Evolutionary conservation across 2,329 filamentous ascomycete genomes (phyloP), one percentile per base, ranked within the genome.

Genomic region (Juglanconis juglandina): DNA sequence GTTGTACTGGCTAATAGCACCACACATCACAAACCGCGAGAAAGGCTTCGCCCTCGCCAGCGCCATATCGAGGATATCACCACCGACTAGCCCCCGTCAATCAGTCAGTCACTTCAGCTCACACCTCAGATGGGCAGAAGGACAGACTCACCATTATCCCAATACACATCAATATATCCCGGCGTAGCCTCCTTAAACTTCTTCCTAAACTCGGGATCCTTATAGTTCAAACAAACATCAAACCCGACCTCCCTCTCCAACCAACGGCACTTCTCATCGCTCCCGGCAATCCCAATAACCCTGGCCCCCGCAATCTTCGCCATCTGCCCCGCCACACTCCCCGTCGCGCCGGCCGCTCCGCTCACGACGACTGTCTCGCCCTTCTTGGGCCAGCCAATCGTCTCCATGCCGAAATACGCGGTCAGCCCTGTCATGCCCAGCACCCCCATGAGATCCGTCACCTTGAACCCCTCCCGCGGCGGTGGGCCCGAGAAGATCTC

Each of bases 11-110:
- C 60, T 62, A 17, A 64, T 64, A 6, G 60, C 59, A 75, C 89
- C 89, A 72, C 89, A 91, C 74, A 89, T 88, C 66, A 87, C 84
- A 71, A 92, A 89, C 30, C 88, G 80, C 9, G 88, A 76, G 69
- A 82, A 76, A 55, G 75, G 74, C 56, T 86, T 87, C 58, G 89
- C 88, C 17, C 86, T 79, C 3, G 72, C 75, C 48, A 92, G 78
- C 46, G 86, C 87, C 65, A 85, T 72, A 68, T 91, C 86, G 41
- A 91, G 77, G 58, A 91, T 87, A 63, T 89, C 86, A 5, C 88
- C 88, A 8, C 87, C 88, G 32, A 89, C 86, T 73, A 10, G 10
- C 17, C 2, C n/a, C 11, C 11, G 34, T 51, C 7, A 41, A 3
- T 5, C 5, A 32, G 56, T 24, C n/a, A 32, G 6, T 34, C n/a